Base-by-base conservation (phyloP, 192 early-diverging fungal species). In the Linnemannia schmuckeri region DNA sequence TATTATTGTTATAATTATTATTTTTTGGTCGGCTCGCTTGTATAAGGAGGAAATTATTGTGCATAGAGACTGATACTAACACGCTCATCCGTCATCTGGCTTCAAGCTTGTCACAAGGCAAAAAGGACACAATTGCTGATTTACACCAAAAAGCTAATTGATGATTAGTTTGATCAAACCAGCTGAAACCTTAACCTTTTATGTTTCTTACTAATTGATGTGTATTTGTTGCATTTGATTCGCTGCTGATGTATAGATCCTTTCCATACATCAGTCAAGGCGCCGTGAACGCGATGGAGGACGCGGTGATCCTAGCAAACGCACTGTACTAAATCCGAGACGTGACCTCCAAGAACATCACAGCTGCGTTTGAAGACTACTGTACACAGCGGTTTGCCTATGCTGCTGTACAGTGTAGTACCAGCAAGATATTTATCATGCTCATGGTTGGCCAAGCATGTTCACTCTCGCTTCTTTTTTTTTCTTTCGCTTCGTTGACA, bases 261-360 rank as follows among this genome's bases (percentile, higher is more conserved):
- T 46, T 46, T 30, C 72, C 72, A 1, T 41, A n/a, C 6, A 46
- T 57, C 7, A 42, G 75, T 22, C 57, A 61, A 6, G 57, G 68
- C 7, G 78, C 70, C 1, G 38, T 72, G 20, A 61, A 27, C 35
- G 52, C 77, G 1, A 71, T 78, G 42, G 33, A 78, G 7, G 77
- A 72, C 47, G 77, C 77, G 2, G 46, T 79, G 20, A 38, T 72
- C 18, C 70, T 79, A 7, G 52, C 49, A 37, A 72, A 79, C 22
- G 24, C 20, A 6, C 22, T 79, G 12, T 57, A 57, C 70, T 27
- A 41, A 35, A n/a, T 77, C 12, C 55, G 8, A 13, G 3, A 17
- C 12, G 61, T 7, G 17, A 6, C 20, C 6, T 38, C 49, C 9
- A 24, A 68, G 20, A 44, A 63, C 42, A 73, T 74, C 44, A 68